These are phyloP conservation scores for Thermochaetoides dissita DNA, from an alignment of 2,329 filamentous ascomycete species.

Conservation along the genomic window DNA sequence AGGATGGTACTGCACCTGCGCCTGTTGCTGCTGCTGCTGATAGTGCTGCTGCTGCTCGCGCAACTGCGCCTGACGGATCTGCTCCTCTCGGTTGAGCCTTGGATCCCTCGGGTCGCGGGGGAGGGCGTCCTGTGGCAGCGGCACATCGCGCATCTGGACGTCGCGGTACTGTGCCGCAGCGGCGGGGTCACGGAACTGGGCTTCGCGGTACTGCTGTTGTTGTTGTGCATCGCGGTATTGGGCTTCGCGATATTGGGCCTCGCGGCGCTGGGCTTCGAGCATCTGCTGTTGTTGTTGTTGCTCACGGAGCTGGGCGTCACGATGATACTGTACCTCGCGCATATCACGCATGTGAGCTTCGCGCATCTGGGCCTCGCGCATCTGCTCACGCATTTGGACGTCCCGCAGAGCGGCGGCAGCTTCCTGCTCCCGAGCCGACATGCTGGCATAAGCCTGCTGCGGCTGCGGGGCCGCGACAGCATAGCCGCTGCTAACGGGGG, in stretches of 20 bases:
- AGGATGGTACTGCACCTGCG: neutral
- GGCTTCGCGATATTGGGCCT: too few relatives aligned
- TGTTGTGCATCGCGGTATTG: too few relatives aligned
- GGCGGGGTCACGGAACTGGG: too few relatives aligned
- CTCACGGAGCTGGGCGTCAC: neutral
- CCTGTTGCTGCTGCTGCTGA: neutral
- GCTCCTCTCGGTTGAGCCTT: neutral
- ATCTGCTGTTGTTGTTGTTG: neutral
- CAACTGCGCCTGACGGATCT: neutral
- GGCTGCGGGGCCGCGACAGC: conserved; percentile 12
- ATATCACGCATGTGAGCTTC: conserved; percentile 5
- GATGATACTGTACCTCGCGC: neutral
- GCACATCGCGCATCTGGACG: too few relatives aligned
- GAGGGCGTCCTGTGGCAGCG: too few relatives aligned
- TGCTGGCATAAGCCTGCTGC: neutral
- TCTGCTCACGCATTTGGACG: neutral
- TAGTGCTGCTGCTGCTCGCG: neutral
- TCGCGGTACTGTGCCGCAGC: too few relatives aligned
- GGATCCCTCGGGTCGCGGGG: neutral
- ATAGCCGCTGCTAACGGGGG: conserved; percentile 17
- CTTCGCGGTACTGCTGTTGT: too few relatives aligned
- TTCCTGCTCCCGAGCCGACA: conserved; percentile 2
- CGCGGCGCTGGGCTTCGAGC: too few relatives aligned
- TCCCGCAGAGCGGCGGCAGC: neutral
- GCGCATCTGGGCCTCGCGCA: conserved; percentile 5